Evolutionary conservation across 805 yeast genomes (phyloP).

Genomic region (Monosporozyma unispora): DNA sequence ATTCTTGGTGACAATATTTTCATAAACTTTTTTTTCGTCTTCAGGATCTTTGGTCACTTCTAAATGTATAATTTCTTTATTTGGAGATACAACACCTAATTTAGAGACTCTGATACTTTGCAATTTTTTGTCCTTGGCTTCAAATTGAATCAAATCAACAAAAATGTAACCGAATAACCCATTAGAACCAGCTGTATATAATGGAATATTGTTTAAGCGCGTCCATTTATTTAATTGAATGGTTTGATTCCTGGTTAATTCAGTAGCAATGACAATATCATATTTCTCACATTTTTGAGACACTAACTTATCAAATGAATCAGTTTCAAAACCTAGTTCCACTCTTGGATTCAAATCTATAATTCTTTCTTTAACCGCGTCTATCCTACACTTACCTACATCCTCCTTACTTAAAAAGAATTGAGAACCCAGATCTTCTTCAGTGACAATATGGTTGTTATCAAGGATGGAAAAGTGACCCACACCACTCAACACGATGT

Average conservation of each 20-base stretch:
- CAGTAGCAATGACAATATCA: slow-evolving; percentile 71
- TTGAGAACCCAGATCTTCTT: slow-evolving; percentile 62
- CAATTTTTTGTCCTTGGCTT: slow-evolving; percentile 45
- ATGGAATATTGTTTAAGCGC: slow-evolving; percentile 49
- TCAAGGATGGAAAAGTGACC: slow-evolving; percentile 72
- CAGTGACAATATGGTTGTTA: slow-evolving; percentile 36
- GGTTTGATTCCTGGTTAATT: slow-evolving; percentile 38
- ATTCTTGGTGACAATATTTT: slow-evolving; percentile 33
- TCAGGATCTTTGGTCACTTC: slow-evolving; percentile 28
- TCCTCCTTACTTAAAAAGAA: slow-evolving; percentile 55
- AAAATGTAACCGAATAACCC: slow-evolving; percentile 82
- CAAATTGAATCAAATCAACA: slow-evolving; percentile 64
- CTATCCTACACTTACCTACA: slow-evolving; percentile 48
- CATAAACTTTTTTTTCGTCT: slow-evolving; percentile 31
- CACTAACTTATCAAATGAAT: not conserved
- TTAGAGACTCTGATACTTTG: slow-evolving; percentile 36
- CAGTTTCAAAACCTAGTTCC: slow-evolving; percentile 36
- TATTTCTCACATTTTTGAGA: slow-evolving; percentile 34
- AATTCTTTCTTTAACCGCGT: slow-evolving; percentile 46
- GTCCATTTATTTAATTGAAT: slow-evolving; percentile 44
- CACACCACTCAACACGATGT: slow-evolving; percentile 79
- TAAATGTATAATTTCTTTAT: slow-evolving; percentile 37
- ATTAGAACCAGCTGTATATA: slow-evolving; percentile 58
- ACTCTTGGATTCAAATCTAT: slow-evolving; percentile 78
- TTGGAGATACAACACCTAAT: slow-evolving; percentile 39